Base-by-base conservation (phyloP, 2,329 filamentous ascomycete species). In the Phoma sp. region DNA sequence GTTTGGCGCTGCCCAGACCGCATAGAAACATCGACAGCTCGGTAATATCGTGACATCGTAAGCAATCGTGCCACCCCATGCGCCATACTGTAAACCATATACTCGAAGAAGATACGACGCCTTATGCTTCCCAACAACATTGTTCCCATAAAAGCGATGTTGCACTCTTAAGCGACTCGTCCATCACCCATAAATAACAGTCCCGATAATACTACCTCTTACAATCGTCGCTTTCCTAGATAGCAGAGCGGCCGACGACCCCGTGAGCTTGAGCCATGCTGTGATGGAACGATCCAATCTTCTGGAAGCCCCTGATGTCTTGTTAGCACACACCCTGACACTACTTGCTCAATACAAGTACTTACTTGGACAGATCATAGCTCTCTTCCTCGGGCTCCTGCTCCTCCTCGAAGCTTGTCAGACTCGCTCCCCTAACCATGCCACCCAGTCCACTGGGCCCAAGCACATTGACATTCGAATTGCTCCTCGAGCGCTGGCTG, bases 301-400 rank as follows among this genome's bases (percentile, higher is more conserved):
- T 78, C 58, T 81, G 78, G 67, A 81, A 81, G 22, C 79, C 79
- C 71, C 79, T 81, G 56, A 22, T 13, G 38, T 31, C 0, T 15
- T 25, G 52, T 73, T 60, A 74, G 64, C 29, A 43, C 19, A 3
- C 8, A 17, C 10, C 6, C 29, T 25, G 12, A 35, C 12, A 40
- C 17, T 12, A 36, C 12, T 31, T 13, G n/a, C 4, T 29, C 13
- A 29, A 12, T 13, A 8, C 7, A n/a, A 15, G 15, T 6, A 73
- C 78, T 73, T 71, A 81, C 79, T 80, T 82, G 40, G 76, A 77
- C 40, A 82, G 70, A 71, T 82, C 80, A 53, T 80, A 81, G 15
- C 77, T 76, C 47, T 78, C 78, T 38, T 80, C 77, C 43, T 76
- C 78, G 8, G 74, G 72, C 43, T 76, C 78, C 6, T 75, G 70